A percentile compares a stretch with the other conserved stretches of the same genome.
Evolutionary conservation across 2,329 filamentous ascomycete genomes (phyloP).

Genomic region (Diaporthe nobilis): DNA sequence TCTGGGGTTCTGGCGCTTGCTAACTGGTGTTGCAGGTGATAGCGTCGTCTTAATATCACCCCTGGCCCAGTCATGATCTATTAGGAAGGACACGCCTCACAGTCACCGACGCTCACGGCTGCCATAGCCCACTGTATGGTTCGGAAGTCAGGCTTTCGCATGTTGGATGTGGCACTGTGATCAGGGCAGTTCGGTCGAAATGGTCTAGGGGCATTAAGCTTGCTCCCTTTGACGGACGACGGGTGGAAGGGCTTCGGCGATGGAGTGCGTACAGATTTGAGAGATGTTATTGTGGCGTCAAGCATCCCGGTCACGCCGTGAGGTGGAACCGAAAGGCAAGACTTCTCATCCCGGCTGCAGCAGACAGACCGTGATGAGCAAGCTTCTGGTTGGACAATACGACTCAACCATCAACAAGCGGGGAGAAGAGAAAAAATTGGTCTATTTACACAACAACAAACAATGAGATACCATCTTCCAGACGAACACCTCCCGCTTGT

Average conservation of each 20-base stretch:
- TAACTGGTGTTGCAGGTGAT: conserved; percentile 44
- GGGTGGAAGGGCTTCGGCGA: not conserved
- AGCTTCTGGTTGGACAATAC: not conserved
- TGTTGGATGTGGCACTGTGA: not conserved
- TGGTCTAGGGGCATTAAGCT: not conserved
- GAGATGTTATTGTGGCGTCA: not conserved
- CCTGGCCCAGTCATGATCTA: conserved; percentile 42
- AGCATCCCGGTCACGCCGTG: not conserved
- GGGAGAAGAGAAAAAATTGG: not conserved
- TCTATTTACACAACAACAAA: not conserved
- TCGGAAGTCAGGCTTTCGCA: not conserved
- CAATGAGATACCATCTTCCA: conserved; percentile 13
- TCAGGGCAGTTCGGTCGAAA: not conserved
- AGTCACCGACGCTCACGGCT: not conserved
- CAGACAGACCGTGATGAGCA: not conserved
- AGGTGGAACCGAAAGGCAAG: not conserved
- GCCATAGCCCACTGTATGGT: conserved; percentile 13
- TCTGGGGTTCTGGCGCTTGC: not conserved
- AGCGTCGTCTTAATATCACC: conserved; percentile 51
- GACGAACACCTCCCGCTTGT: not conserved
- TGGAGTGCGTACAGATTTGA: not conserved
- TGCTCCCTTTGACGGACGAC: not conserved
- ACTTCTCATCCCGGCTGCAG: not conserved
- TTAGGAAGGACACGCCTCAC: not conserved
- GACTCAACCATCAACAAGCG: not conserved